A percentile compares a stretch with the other conserved stretches of the same genome.
Evolutionary conservation across 2,329 filamentous ascomycete species (phyloP).

Genomic region (Talaromyces albobiverticillius): DNA sequence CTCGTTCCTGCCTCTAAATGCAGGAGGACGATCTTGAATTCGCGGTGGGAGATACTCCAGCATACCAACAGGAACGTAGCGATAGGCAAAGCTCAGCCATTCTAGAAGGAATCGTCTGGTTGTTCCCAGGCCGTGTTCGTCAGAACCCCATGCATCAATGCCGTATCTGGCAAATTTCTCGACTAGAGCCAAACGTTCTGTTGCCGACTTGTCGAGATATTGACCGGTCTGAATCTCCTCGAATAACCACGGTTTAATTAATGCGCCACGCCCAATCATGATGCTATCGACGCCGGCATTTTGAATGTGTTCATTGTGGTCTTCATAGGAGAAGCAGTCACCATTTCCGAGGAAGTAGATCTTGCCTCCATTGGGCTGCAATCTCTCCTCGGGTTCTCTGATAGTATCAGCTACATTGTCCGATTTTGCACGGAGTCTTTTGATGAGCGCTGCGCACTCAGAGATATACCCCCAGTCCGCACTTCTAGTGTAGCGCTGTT

Average conservation of each 20-base stretch:
- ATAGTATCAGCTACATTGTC: slow-evolving; percentile 70
- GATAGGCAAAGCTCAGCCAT: slow-evolving; percentile 89
- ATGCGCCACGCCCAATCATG: slow-evolving; percentile 93
- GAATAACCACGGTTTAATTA: slow-evolving; percentile 98
- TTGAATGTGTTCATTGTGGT: slow-evolving; percentile 77
- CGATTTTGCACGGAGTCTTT: slow-evolving; percentile 69
- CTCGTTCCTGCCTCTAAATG: slow-evolving; percentile 79
- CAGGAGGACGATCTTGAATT: slow-evolving; percentile 84
- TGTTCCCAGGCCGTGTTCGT: slow-evolving; percentile 88
- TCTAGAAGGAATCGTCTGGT: slow-evolving; percentile 91
- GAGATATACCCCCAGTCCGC: slow-evolving; percentile 97
- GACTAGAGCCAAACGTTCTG: slow-evolving; percentile 78
- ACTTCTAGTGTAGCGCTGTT: slow-evolving; percentile 86
- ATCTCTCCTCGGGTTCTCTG: slow-evolving; percentile 71
- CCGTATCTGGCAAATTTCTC: slow-evolving; percentile 90
- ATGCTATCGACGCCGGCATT: slow-evolving; percentile 83
- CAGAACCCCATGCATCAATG: slow-evolving; percentile 90
- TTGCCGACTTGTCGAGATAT: slow-evolving; percentile 91
- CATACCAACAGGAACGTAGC: slow-evolving; percentile 87
- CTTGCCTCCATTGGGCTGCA: slow-evolving; percentile 65
- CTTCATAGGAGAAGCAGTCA: slow-evolving; percentile 88
- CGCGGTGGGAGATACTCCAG: slow-evolving; percentile 83
- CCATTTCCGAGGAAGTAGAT: slow-evolving; percentile 96
- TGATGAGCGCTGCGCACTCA: slow-evolving; percentile 81
- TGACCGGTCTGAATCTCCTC: slow-evolving; percentile 91